phyloP scores from a whole-genome alignment of 352 stramenopile species.

The Pythium phragmiticola region DNA sequence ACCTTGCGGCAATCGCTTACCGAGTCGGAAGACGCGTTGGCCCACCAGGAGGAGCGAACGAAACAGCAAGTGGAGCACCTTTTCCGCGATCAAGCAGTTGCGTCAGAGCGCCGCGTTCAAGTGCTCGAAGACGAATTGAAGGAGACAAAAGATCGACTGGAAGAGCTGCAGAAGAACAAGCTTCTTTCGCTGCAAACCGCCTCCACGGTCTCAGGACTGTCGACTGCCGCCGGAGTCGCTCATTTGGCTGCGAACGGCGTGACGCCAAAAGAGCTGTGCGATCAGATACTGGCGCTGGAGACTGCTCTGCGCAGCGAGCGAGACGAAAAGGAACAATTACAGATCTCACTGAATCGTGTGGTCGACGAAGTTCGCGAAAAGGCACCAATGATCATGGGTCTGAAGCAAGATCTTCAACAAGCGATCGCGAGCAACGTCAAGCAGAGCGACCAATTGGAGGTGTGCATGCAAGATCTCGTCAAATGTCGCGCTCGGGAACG shows the following conservation, averaged over 20 bases:
- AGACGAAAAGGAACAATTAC: slow-evolving; percentile 83
- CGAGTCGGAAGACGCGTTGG: slow-evolving; percentile 58
- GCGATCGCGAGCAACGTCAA: slow-evolving; percentile 82
- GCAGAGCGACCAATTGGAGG: slow-evolving; percentile 66
- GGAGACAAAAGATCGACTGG: slow-evolving; percentile 47
- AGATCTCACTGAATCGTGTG: slow-evolving; percentile 91
- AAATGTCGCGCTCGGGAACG: slow-evolving; percentile 74
- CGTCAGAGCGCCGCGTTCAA: slow-evolving; percentile 55
- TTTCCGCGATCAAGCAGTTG: slow-evolving; percentile 66
- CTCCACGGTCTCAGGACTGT: slow-evolving; percentile 56
- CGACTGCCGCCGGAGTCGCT: slow-evolving; percentile 53
- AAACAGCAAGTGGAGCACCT: slow-evolving; percentile 70
- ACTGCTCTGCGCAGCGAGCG: slow-evolving; percentile 77
- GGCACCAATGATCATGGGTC: slow-evolving; percentile 85
- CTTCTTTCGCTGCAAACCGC: slow-evolving; percentile 49
- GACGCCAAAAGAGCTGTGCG: slow-evolving; percentile 88
- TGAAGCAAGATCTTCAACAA: slow-evolving; percentile 89
- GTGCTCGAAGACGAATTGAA: slow-evolving; percentile 54
- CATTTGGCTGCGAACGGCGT: slow-evolving; percentile 69
- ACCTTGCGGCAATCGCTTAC: slow-evolving; percentile 55
- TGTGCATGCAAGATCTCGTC: slow-evolving; percentile 62
- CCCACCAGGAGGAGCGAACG: slow-evolving; percentile 62
- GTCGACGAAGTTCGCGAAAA: slow-evolving; percentile 92
- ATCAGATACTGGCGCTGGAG: slow-evolving; percentile 86
- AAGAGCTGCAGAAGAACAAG: slow-evolving; percentile 69